Conservation (phyloP, 1,284 basidiomycete species). For the Mycosarcoma maydis region DNA sequence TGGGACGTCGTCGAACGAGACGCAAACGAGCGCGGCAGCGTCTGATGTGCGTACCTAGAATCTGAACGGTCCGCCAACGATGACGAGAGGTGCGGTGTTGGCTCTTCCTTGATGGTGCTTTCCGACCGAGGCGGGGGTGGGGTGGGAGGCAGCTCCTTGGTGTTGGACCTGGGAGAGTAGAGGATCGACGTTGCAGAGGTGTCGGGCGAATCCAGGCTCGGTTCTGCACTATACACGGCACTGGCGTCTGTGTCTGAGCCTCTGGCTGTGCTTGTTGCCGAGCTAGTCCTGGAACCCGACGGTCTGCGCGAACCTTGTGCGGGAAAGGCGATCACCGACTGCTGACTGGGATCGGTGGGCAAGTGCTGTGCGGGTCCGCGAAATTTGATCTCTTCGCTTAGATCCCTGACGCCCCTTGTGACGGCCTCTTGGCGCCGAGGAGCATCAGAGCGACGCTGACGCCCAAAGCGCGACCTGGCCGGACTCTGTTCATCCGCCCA, state of each 20-base stretch:
- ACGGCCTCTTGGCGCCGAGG: too few relatives aligned
- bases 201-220: too few relatives aligned
- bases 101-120: constrained; percentile 17
- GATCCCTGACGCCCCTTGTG: not conserved
- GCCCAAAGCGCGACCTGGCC: not conserved
- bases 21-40: constrained; percentile 20
- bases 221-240: too few relatives aligned
- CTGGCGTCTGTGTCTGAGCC: constrained; percentile 3
- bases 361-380: too few relatives aligned
- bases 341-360: not conserved
- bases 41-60: too few relatives aligned
- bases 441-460: too few relatives aligned
- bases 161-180: constrained; percentile 6
- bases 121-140: constrained; percentile 16
- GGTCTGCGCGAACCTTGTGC: not conserved
- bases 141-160: constrained; percentile 5
- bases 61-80: too few relatives aligned
- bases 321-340: constrained; percentile 25
- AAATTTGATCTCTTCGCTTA: constrained; percentile 28
- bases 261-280: constrained; percentile 11
- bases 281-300: constrained; percentile 12
- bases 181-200: constrained; percentile 20
- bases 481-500: constrained; percentile 32
- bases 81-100: too few relatives aligned
- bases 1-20: not conserved